Evolutionary conservation across 768 basidiomycete species (phyloP), one percentile per base, ranked within the genome.

Genomic region (Naganishia friedmannii): DNA sequence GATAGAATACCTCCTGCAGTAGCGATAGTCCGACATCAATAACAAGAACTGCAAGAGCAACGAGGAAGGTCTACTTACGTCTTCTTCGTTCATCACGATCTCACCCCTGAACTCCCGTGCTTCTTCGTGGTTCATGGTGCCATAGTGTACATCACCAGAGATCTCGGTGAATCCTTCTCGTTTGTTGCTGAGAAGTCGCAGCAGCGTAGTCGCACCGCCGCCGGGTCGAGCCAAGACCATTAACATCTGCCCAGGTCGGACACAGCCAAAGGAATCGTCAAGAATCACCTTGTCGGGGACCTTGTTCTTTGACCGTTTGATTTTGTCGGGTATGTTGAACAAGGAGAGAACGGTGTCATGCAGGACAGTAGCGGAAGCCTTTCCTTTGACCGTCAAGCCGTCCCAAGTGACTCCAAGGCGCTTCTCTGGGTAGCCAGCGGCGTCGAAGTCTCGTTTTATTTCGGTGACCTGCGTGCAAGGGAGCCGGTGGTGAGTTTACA

Each of bases 161-260:
- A 93, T 84, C 1, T 83, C 77, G 69, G 89, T 85, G 73, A 85
- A 93, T 69, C 90, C 90, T 2, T 82, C 79, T 0, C 87, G 86
- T 69, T 88, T 86, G 74, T 93, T 92, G 10, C 92, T 85, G 32
- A 94, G 83, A 0, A 85, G 85, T 78, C 91, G 91, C 67, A 96
- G 86, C 53, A 95, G 83, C 0, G 93, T 91, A 29, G 86, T 88
- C 77, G 91, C 93, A 0, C 93, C 92, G 0, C 89, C 87, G 17
- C 91, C 91, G 0, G 92, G 92, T 34, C 90, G 84, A 7, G 92
- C 92, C 23, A 93, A 73, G 0, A 79, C 76, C 45, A 77, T 58
- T 74, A 87, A 83, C 86, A 88, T 88, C 73, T 88, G 86, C 29
- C 88, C 87, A 0, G 87, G 85, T 17, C 83, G 81, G 34, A 88